A percentile compares a stretch with the other conserved stretches of the same genome.
Conservation (phyloP, 257 asterid species). For the Primulina tabacum region DNA sequence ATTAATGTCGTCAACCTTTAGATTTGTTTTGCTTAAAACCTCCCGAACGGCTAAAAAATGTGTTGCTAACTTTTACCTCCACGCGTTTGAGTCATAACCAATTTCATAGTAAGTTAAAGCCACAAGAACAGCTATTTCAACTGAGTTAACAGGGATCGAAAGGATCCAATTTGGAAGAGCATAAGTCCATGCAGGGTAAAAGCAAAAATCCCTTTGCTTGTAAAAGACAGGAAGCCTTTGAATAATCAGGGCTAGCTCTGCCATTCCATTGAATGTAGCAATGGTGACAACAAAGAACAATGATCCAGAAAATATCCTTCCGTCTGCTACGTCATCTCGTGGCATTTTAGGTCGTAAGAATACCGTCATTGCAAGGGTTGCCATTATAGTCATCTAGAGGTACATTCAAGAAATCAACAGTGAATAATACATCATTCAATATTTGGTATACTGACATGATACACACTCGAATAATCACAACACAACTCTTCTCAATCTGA, state of each 20-base stretch:
- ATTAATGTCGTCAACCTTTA: background rate
- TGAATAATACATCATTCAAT: background rate
- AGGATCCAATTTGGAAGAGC: conserved; percentile 21
- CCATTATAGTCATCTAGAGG: background rate
- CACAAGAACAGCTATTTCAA: conserved; percentile 7
- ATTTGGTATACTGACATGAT: background rate
- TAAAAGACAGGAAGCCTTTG: conserved; percentile 25
- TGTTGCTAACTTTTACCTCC: background rate
- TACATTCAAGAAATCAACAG: background rate
- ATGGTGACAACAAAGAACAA: background rate
- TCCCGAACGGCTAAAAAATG: background rate
- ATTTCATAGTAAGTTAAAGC: background rate
- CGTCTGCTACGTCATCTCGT: background rate
- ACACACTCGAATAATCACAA: no score
- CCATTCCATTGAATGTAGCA: conserved; percentile 24
- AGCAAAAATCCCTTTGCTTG: conserved; percentile 29
- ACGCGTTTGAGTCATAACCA: background rate
- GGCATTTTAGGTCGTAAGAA: background rate
- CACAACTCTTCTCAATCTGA: no score
- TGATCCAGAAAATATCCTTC: background rate
- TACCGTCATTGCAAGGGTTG: background rate
- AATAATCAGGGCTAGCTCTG: conserved; percentile 25
- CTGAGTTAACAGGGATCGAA: conserved; percentile 12
- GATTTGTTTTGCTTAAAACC: background rate
- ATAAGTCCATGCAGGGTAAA: conserved; percentile 27